Evolutionary conservation across 2,329 filamentous ascomycete genomes (phyloP), one percentile per base, ranked within the genome.

Genomic region (Fusarium sacchari): DNA sequence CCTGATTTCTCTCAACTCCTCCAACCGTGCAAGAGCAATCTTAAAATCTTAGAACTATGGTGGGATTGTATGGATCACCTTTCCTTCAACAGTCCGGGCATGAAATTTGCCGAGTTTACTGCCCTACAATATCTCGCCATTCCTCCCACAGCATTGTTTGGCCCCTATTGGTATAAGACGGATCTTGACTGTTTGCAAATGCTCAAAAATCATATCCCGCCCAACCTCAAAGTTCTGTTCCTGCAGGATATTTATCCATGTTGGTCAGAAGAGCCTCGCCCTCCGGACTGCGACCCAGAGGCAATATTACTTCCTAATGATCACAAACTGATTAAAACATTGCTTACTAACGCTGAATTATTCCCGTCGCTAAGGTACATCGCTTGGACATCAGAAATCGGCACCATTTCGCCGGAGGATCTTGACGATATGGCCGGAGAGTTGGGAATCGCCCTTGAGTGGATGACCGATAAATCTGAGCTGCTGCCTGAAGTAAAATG

Each of bases 141-240:
- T 10, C 44, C 44, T 11, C 44, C 26, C 6, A 28, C 0, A 5
- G 44, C 44, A 7, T 46, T 46, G 0, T 28, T 46, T 7, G 26
- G 44, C 3, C 26, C 44, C 0, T 28, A 46, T 1, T 46, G 44
- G 26, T 28, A 22, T 15, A 0, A 46, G 6, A 0, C 7, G 1
- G 0, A 22, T 28, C 26, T 46, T 4, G 13, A 46, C 18, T 28
- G 22, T 26, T 46, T 46, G 9, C 26, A 22, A 22, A 46, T 46
- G 44, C 18, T 46, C 13, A 46, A 46, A 9, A 20, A 46, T 2
- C 4, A 28, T 28, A 11, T 46, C 18, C 44, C 44, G 0, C 44
- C 44, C 0, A 28, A 4, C 6, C 44, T 28, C 0, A 46, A 28
- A 18, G 44, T 46, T 28, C 18, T 46, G 13, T 46, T 46, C 18